Evolutionary conservation across 2,329 filamentous ascomycete species (phyloP).

Genomic region (Arthrobotrys entomopaga): DNA sequence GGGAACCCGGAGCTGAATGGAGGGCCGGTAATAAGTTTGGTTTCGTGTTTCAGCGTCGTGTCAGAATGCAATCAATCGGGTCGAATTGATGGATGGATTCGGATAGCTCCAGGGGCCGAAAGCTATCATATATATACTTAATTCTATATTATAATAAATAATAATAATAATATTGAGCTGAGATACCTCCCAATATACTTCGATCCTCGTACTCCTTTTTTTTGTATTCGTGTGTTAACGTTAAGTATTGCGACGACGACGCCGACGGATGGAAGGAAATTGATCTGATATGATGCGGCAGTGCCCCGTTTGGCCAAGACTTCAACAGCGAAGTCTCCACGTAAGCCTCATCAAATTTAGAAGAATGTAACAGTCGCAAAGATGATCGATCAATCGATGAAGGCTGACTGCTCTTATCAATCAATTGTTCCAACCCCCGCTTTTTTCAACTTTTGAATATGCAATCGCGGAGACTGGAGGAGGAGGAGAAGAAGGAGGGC

Average conservation of each 20-base stretch:
- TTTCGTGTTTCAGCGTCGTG: slow-evolving; percentile 15
- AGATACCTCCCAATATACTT: too few relatives aligned
- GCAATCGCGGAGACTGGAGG: too few relatives aligned
- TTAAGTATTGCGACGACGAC: slow-evolving; percentile 7
- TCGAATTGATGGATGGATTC: slow-evolving; percentile 25
- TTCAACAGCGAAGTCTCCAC: slow-evolving; percentile 10
- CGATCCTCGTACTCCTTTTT: too few relatives aligned
- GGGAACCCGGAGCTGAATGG: not conserved
- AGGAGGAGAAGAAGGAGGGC: too few relatives aligned
- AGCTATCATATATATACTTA: too few relatives aligned
- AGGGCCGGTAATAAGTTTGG: not conserved
- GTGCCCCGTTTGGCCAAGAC: slow-evolving; percentile 17
- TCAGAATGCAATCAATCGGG: not conserved
- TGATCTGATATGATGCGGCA: slow-evolving; percentile 9
- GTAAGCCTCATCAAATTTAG: slow-evolving; percentile 10
- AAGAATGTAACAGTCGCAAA: not conserved
- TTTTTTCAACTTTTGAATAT: too few relatives aligned
- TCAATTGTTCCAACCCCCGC: too few relatives aligned
- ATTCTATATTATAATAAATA: too few relatives aligned
- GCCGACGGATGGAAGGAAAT: slow-evolving; percentile 6
- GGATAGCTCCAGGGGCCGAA: slow-evolving; percentile 23
- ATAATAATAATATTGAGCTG: too few relatives aligned
- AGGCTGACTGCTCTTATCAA: too few relatives aligned
- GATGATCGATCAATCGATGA: too few relatives aligned
- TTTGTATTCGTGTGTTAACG: not conserved